Conservation (phyloP, 2,329 filamentous ascomycete species). For the Claviceps monticola region DNA sequence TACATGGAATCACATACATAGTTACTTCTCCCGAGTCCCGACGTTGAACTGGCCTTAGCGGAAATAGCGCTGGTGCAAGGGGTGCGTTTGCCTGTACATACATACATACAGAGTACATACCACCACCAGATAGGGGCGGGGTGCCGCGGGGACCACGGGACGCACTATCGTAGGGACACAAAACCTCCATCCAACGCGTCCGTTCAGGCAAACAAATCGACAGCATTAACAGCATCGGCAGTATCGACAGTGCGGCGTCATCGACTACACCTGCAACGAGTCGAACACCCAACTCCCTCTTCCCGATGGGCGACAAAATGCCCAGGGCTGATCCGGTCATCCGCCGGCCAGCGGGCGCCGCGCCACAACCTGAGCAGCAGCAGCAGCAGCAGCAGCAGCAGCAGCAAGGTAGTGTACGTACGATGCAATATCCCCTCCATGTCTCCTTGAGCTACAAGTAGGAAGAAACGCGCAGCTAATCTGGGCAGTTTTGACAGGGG, state of each 20-base stretch:
- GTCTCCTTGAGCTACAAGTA: neutral
- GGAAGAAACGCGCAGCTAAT: neutral
- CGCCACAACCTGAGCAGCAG: neutral
- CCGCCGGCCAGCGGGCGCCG: slow-evolving; percentile 12
- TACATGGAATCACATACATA: too few species aligned
- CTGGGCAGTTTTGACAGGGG: slow-evolving; percentile 11
- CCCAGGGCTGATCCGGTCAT: neutral
- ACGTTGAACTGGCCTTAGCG: too few species aligned
- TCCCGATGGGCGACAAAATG: neutral
- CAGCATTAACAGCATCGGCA: too few species aligned
- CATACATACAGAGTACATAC: too few species aligned
- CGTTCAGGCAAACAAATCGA: neutral
- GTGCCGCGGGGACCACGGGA: too few species aligned
- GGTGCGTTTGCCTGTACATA: too few species aligned
- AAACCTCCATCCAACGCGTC: neutral
- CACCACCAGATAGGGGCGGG: neutral
- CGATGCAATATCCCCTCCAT: neutral
- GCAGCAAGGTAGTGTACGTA: slow-evolving; percentile 12
- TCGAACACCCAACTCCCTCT: neutral
- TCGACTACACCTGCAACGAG: neutral
- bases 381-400: slow-evolving; percentile 3
- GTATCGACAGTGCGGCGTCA: neutral
- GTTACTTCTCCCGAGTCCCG: too few species aligned
- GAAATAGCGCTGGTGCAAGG: too few species aligned
- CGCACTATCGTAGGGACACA: too few species aligned